These are phyloP conservation scores for Pichia norvegensis DNA, from an alignment of 1,139 yeast species.

Conservation along the genomic window DNA sequence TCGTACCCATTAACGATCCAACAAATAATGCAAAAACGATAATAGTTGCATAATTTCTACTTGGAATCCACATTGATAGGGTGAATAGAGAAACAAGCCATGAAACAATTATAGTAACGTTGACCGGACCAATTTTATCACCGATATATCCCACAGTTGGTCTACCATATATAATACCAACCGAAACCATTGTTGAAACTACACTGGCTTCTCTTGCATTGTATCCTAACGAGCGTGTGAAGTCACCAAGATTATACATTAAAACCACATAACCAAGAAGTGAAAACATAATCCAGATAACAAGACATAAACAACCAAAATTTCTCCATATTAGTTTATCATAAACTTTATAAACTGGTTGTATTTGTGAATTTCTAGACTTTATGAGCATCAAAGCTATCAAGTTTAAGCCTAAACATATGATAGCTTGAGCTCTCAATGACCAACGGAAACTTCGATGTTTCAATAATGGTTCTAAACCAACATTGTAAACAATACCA, in stretches of 20 bases:
- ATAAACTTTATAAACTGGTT: conserved; percentile 33
- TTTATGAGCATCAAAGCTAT: conserved; percentile 25
- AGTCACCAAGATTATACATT: conserved; percentile 39
- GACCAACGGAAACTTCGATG: conserved; percentile 55
- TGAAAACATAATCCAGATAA: conserved; percentile 34
- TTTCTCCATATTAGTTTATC: conserved; percentile 29
- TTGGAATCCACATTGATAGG: conserved; percentile 58
- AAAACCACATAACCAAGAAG: conserved; percentile 41
- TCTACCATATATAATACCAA: conserved; percentile 37
- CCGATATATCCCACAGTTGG: conserved; percentile 36
- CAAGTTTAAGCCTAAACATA: conserved; percentile 37
- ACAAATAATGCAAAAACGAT: conserved; percentile 38
- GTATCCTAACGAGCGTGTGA: conserved; percentile 40
- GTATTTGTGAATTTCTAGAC: conserved; percentile 27
- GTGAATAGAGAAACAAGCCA: conserved; percentile 30
- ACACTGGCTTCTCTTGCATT: conserved; percentile 35
- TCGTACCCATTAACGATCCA: conserved; percentile 47
- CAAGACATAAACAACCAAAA: conserved; percentile 31
- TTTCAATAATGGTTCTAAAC: conserved; percentile 40
- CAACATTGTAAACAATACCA: conserved; percentile 50
- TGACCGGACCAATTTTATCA: conserved; percentile 35
- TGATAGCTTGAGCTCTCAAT: conserved; percentile 43
- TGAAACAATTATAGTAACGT: conserved; percentile 31
- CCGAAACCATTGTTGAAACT: conserved; percentile 40
- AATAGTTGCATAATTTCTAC: conserved; percentile 45